A percentile compares a stretch with the other conserved stretches of the same genome.
Evolutionary conservation across 768 basidiomycete genomes (phyloP).

Genomic region (Lactarius evosmus): DNA sequence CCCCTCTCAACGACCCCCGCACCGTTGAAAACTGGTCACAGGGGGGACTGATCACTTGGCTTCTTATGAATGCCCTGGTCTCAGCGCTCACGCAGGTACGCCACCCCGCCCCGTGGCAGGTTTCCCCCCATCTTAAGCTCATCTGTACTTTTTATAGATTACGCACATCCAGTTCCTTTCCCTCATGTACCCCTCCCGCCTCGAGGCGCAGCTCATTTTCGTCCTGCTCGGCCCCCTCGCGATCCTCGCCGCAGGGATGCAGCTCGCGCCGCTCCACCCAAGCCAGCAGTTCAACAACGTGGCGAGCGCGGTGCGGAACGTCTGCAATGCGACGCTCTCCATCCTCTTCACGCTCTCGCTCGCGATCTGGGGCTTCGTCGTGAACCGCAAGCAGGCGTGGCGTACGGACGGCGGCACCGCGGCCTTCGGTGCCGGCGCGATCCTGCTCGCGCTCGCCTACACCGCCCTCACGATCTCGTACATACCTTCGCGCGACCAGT

Average conservation of each 20-base stretch:
- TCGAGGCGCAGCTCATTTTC: conserved; percentile 86
- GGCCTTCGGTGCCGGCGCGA: conserved; percentile 82
- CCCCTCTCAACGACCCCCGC: conserved; percentile 44
- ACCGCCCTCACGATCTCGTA: conserved; percentile 87
- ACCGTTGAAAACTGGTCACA: conserved; percentile 51
- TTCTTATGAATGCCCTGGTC: conserved; percentile 81
- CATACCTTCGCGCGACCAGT: conserved; percentile 78
- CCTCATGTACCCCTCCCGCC: conserved; percentile 84
- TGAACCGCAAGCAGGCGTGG: conserved; percentile 93
- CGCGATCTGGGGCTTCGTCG: conserved; percentile 87
- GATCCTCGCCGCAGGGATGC: conserved; percentile 77
- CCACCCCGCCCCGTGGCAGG: conserved; percentile 17
- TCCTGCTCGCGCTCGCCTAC: conserved; percentile 76
- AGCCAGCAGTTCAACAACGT: conserved; percentile 35
- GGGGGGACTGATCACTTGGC: conserved; percentile 72
- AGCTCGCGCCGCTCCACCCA: conserved; percentile 68
- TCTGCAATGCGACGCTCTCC: conserved; percentile 95
- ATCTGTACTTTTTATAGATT: conserved; percentile 49
- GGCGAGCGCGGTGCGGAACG: conserved; percentile 78
- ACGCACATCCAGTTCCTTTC: conserved; percentile 98
- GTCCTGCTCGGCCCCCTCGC: conserved; percentile 85
- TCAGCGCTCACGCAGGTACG: conserved; percentile 82
- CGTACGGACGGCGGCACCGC: conserved; percentile 95
- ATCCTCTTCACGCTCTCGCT: conserved; percentile 89
- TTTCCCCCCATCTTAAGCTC: not conserved